phyloP scores from a whole-genome alignment of 2,329 filamentous ascomycete species.

The Pestalotiopsis sp. region DNA sequence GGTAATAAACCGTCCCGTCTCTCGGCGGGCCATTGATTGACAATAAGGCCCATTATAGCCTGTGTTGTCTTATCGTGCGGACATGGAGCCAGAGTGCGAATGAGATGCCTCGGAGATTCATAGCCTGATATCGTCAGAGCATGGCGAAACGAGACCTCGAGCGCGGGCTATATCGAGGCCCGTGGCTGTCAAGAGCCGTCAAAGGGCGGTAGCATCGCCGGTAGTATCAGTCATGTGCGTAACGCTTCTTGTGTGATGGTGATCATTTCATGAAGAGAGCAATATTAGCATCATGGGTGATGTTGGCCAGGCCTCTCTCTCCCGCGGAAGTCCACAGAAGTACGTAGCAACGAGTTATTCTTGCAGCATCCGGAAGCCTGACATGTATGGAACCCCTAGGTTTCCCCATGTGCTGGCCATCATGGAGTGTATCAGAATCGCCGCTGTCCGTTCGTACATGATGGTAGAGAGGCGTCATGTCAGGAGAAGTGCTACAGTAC shows the following conservation, averaged over 20 bases:
- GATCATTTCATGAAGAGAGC: too few species aligned
- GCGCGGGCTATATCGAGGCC: not conserved
- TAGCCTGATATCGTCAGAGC: not conserved
- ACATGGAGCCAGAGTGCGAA: not conserved
- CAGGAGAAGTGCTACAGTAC: not conserved
- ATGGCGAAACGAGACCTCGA: not conserved
- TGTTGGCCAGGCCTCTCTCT: not conserved
- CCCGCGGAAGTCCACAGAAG: not conserved
- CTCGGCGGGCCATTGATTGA: not conserved
- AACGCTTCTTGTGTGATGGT: too few species aligned
- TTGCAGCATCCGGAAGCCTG: not conserved
- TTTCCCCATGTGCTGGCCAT: not conserved
- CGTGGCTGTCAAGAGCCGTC: not conserved
- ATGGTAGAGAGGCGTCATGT: not conserved
- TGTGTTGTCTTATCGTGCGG: not conserved
- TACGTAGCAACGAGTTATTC: not conserved
- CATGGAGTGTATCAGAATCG: not conserved
- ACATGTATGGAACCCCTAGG: not conserved
- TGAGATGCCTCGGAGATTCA: not conserved
- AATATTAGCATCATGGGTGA: not conserved
- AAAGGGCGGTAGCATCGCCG: too few species aligned
- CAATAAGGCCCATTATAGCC: not conserved
- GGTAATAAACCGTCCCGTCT: not conserved
- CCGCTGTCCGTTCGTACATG: not conserved
- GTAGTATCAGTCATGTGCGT: too few species aligned